These are phyloP conservation scores for Decorospora gaudefroyi DNA, from an alignment of 2,329 filamentous ascomycete genomes.

Conservation along the genomic window DNA sequence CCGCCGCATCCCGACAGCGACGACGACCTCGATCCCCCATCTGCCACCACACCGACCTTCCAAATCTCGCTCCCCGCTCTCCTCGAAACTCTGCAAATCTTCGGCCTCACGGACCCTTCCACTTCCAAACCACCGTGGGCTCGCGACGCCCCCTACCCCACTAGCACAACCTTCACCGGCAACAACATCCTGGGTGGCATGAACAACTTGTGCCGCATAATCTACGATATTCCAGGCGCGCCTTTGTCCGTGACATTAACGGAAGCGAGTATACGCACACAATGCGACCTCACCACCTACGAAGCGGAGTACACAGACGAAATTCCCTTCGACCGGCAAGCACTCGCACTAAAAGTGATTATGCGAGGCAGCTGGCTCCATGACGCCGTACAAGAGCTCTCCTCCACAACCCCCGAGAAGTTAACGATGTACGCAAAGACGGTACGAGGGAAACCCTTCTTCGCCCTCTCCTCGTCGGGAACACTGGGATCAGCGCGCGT, in stretches of 20 bases:
- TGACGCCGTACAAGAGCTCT: slow-evolving; percentile 71
- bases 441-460: slow-evolving; percentile 59
- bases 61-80: slow-evolving; percentile 85
- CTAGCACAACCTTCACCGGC: slow-evolving; percentile 72
- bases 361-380: slow-evolving; percentile 78
- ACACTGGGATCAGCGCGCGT: slow-evolving; percentile 64
- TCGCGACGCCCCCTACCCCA: slow-evolving; percentile 53
- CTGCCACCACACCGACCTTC: slow-evolving; percentile 66
- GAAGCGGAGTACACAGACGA: slow-evolving; percentile 67
- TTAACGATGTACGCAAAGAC: slow-evolving; percentile 62
- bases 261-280: slow-evolving; percentile 73
- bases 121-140: slow-evolving; percentile 46
- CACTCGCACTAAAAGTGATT: slow-evolving; percentile 88
- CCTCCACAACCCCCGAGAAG: slow-evolving; percentile 69
- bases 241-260: slow-evolving; percentile 84
- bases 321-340: slow-evolving; percentile 84
- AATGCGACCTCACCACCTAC: slow-evolving; percentile 88
- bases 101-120: slow-evolving; percentile 66
- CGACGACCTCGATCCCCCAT: slow-evolving; percentile 42
- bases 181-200: slow-evolving; percentile 76
- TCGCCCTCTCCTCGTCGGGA: slow-evolving; percentile 71
- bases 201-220: slow-evolving; percentile 81
- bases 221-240: slow-evolving; percentile 74
- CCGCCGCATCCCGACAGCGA: slow-evolving; percentile 38
- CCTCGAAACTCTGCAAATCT: slow-evolving; percentile 93